Evolutionary conservation across 2,329 filamentous ascomycete genomes (phyloP).

Genomic region (Fusarium pseudograminearum): DNA sequence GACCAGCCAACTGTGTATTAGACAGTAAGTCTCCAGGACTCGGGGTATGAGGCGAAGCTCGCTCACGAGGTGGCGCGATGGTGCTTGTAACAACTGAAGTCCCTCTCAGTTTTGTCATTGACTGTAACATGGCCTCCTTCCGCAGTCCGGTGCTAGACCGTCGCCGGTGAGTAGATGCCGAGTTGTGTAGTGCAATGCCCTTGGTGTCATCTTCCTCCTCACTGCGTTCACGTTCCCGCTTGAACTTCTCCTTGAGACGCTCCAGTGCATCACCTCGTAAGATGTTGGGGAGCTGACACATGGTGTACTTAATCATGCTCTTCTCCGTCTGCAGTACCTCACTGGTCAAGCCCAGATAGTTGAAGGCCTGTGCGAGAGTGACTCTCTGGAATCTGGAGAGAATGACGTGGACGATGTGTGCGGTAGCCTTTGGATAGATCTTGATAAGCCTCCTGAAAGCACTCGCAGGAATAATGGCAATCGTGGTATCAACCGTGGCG

Average conservation of each 20-base stretch:
- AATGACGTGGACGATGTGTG: constrained; percentile 98
- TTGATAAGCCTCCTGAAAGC: constrained; percentile 93
- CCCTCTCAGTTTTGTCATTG: constrained; percentile 64
- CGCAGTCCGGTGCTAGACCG: constrained; percentile 80
- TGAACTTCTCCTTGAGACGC: constrained; percentile 93
- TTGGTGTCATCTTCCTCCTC: constrained; percentile 83
- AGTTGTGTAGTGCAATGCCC: constrained; percentile 95
- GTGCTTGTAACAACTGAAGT: constrained; percentile 58
- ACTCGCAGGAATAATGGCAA: constrained; percentile 96
- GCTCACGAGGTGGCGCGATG: constrained; percentile 57
- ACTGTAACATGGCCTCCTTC: constrained; percentile 82
- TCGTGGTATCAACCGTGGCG: constrained; percentile 95
- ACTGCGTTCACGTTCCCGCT: constrained; percentile 82
- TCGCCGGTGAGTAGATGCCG: constrained; percentile 71
- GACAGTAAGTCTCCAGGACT: constrained; percentile 84
- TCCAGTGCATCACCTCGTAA: constrained; percentile 85
- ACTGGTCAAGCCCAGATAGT: constrained; percentile 89
- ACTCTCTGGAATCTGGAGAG: constrained; percentile 93
- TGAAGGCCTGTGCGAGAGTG: constrained; percentile 92
- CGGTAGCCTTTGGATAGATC: constrained; percentile 94
- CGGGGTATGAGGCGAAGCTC: constrained; percentile 61
- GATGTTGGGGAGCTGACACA: constrained; percentile 90
- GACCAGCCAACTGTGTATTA: constrained; percentile 75
- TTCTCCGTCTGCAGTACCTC: constrained; percentile 94
- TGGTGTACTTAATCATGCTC: constrained; percentile 92